phyloP scores from a whole-genome alignment of 176 grass and related monocot genomes.

The Echinochloa phyllopogon region DNA sequence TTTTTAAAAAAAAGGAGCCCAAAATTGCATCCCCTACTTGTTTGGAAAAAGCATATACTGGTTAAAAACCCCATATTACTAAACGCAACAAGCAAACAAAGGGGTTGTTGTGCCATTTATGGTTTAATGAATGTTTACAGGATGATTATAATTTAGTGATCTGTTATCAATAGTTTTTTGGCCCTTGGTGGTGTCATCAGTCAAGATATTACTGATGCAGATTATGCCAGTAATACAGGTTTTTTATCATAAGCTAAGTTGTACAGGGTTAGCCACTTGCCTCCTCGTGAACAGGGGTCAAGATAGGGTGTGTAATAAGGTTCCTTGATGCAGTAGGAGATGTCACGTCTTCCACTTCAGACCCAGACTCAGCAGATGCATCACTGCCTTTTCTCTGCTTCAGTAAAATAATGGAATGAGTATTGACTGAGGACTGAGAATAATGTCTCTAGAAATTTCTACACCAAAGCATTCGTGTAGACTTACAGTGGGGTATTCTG shows the following conservation, averaged over 20 bases:
- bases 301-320: slow-evolving; percentile 49
- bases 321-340: slow-evolving; percentile 64
- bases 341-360: slow-evolving; percentile 76
- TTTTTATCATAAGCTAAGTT: slow-evolving; percentile 2
- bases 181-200: background rate
- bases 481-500: slow-evolving; percentile 65
- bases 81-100: background rate
- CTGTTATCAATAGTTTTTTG: background rate
- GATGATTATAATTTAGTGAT: slow-evolving; percentile 15
- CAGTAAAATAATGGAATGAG: slow-evolving; percentile 38
- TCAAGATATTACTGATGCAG: slow-evolving; percentile 12
- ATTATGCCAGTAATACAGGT: background rate
- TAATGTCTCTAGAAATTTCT: slow-evolving; percentile 32
- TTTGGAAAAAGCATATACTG: background rate
- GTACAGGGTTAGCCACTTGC: slow-evolving; percentile 48
- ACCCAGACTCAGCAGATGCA: slow-evolving; percentile 87
- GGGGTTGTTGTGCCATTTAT: background rate
- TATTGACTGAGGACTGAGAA: slow-evolving; percentile 29
- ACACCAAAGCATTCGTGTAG: slow-evolving; percentile 32
- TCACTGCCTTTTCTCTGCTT: slow-evolving; percentile 93
- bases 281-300: slow-evolving; percentile 91
- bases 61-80: background rate
- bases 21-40: slow-evolving; percentile 7
- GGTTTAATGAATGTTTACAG: slow-evolving; percentile 8
- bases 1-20: background rate